A percentile compares a stretch with the other conserved stretches of the same genome.
Evolutionary conservation across 352 stramenopile species (phyloP).

Genomic region (Pythium chondricola): DNA sequence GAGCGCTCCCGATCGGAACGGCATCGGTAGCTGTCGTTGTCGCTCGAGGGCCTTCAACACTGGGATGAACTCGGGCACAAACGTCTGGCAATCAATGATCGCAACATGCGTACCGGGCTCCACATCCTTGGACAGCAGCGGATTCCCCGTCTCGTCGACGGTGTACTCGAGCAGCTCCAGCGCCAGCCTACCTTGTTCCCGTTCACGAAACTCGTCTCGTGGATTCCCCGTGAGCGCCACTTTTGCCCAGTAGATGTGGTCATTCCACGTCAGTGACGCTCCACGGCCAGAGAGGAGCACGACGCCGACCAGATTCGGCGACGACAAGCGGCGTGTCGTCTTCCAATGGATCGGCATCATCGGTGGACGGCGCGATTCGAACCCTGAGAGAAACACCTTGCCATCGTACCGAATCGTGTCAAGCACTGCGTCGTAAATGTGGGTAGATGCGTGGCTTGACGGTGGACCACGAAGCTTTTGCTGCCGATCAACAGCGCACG

Average conservation of each 20-base stretch:
- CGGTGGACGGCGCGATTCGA: slow-evolving; percentile 54
- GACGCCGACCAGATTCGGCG: slow-evolving; percentile 78
- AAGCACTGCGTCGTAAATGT: slow-evolving; percentile 74
- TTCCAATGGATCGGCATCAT: slow-evolving; percentile 67
- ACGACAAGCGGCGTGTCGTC: slow-evolving; percentile 69
- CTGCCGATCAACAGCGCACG: slow-evolving; percentile 44
- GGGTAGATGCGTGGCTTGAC: slow-evolving; percentile 56
- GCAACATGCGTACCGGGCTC: slow-evolving; percentile 46
- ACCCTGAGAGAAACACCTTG: slow-evolving; percentile 49
- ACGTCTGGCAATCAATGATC: slow-evolving; percentile 85
- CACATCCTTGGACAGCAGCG: slow-evolving; percentile 39
- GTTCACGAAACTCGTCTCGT: slow-evolving; percentile 54
- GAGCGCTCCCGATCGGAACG: slow-evolving; percentile 67
- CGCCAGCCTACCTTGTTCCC: slow-evolving; percentile 49
- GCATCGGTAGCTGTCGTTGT: slow-evolving; percentile 59
- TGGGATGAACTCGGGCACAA: slow-evolving; percentile 84
- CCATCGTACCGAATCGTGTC: slow-evolving; percentile 46
- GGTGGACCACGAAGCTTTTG: slow-evolving; percentile 46
- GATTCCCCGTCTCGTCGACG: slow-evolving; percentile 51
- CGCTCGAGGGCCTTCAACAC: slow-evolving; percentile 76
- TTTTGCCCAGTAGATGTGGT: slow-evolving; percentile 75
- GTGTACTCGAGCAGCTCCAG: slow-evolving; percentile 71
- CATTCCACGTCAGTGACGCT: slow-evolving; percentile 33
- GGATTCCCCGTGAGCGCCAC: slow-evolving; percentile 64
- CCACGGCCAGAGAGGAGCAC: slow-evolving; percentile 50